Conservation (phyloP, 257 asterid species). For the Solanum tarijense region DNA sequence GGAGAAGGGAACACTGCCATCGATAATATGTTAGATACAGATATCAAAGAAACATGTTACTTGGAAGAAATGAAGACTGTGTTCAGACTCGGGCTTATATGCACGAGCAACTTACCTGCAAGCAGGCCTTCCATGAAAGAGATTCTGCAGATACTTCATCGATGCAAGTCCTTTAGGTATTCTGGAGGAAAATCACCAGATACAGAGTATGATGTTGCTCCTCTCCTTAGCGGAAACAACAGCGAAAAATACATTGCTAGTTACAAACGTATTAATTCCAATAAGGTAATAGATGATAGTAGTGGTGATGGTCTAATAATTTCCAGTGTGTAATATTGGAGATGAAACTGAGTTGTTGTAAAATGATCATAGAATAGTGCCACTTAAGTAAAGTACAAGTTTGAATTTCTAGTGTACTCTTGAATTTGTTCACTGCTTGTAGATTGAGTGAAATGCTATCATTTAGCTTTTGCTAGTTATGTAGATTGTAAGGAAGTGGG, state of each 20-base stretch:
- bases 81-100: conserved; percentile 62
- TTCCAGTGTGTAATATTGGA: conserved; percentile 14
- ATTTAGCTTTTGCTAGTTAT: neutral
- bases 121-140: conserved; percentile 81
- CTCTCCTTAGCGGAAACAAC: conserved; percentile 38
- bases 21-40: conserved; percentile 30
- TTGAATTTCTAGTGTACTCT: neutral
- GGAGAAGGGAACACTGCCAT: conserved; percentile 38
- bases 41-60: conserved; percentile 30
- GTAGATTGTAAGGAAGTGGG: neutral
- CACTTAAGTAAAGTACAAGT: neutral
- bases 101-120: conserved; percentile 51
- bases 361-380: neutral
- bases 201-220: conserved; percentile 39
- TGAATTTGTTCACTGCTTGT: neutral
- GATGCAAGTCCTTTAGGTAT: conserved; percentile 15
- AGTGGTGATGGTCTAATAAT: conserved; percentile 28
- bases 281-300: conserved; percentile 28
- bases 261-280: conserved; percentile 36
- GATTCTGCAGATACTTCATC: conserved; percentile 42
- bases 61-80: conserved; percentile 44
- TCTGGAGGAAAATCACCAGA: conserved; percentile 16
- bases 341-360: neutral
- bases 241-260: conserved; percentile 46
- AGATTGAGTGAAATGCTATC: neutral